A percentile compares a stretch with the other conserved stretches of the same genome.
These are phyloP conservation scores for Penicillium nordicum DNA, from an alignment of 2,329 filamentous ascomycete species.

Conservation along the genomic window DNA sequence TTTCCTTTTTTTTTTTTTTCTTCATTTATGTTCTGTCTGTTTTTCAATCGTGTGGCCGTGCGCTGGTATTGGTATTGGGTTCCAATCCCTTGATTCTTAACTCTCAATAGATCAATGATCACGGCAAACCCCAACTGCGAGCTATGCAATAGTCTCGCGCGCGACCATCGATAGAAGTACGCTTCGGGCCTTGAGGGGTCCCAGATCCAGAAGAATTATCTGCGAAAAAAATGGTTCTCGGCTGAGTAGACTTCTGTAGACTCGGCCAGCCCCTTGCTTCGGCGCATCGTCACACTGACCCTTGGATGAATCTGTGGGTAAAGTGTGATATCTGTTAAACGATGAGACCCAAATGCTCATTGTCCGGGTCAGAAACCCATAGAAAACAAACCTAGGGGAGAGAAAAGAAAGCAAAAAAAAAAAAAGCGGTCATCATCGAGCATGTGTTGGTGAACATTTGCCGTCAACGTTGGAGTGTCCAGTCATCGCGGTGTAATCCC, in stretches of 20 bases:
- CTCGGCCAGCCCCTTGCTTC: constrained; percentile 22
- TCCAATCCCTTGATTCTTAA: not conserved
- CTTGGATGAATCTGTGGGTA: constrained; percentile 8
- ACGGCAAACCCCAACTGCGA: not conserved
- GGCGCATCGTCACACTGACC: constrained; percentile 16
- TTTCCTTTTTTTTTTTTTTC: too few species aligned
- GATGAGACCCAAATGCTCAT: not conserved
- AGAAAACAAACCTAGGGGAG: not conserved
- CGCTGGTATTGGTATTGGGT: not conserved
- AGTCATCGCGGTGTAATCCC: constrained; percentile 3
- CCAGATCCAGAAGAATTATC: not conserved
- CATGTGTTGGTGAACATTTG: not conserved
- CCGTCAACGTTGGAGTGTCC: not conserved
- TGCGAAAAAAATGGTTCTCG: not conserved
- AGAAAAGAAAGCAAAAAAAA: not conserved
- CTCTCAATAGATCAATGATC: not conserved
- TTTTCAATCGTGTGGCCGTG: not conserved
- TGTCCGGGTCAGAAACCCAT: not conserved
- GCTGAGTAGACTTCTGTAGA: constrained; percentile 12
- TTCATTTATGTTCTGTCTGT: not conserved
- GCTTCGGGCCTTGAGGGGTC: not conserved
- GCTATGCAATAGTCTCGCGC: not conserved
- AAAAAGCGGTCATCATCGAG: not conserved
- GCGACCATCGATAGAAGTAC: not conserved
- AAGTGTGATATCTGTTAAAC: not conserved